phyloP scores from a whole-genome alignment of 164 flowering plant species.

The Nymphaea thermarum region DNA sequence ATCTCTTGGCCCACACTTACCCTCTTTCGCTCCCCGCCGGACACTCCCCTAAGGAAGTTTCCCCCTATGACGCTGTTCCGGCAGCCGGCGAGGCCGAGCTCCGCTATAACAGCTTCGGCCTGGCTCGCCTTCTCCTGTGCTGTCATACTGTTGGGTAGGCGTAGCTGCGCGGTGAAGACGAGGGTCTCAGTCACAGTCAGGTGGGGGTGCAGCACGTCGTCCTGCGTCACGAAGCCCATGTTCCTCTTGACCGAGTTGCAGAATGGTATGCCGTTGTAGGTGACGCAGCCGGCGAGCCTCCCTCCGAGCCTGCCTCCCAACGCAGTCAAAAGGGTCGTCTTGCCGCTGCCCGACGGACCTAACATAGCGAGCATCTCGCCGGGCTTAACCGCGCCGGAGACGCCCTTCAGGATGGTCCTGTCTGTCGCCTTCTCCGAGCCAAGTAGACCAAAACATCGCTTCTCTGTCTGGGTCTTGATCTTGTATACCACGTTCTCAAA shows the following conservation, averaged over 20 bases:
- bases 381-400: slow-evolving; percentile 48
- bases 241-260: slow-evolving; percentile 38
- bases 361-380: slow-evolving; percentile 78
- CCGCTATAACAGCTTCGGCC: slow-evolving; percentile 36
- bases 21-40: slow-evolving; percentile 28
- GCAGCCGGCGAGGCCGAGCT: slow-evolving; percentile 47
- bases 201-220: slow-evolving; percentile 56
- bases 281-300: slow-evolving; percentile 32
- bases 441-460: background rate
- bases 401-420: slow-evolving; percentile 42
- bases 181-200: slow-evolving; percentile 66
- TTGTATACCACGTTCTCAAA: slow-evolving; percentile 47
- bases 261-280: slow-evolving; percentile 55
- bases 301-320: slow-evolving; percentile 54
- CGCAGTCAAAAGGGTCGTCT: slow-evolving; percentile 68
- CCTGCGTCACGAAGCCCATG: slow-evolving; percentile 77
- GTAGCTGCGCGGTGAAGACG: slow-evolving; percentile 59
- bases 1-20: slow-evolving; percentile 65
- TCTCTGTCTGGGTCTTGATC: slow-evolving; percentile 9
- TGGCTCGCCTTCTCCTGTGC: slow-evolving; percentile 32
- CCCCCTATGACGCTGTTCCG: slow-evolving; percentile 38
- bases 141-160: slow-evolving; percentile 41
- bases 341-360: slow-evolving; percentile 91
- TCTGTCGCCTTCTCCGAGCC: background rate
- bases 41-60: slow-evolving; percentile 15